Evolutionary conservation across 768 basidiomycete species (phyloP), one percentile per base, ranked within the genome.

Genomic region (Crassisporium funariophilum): DNA sequence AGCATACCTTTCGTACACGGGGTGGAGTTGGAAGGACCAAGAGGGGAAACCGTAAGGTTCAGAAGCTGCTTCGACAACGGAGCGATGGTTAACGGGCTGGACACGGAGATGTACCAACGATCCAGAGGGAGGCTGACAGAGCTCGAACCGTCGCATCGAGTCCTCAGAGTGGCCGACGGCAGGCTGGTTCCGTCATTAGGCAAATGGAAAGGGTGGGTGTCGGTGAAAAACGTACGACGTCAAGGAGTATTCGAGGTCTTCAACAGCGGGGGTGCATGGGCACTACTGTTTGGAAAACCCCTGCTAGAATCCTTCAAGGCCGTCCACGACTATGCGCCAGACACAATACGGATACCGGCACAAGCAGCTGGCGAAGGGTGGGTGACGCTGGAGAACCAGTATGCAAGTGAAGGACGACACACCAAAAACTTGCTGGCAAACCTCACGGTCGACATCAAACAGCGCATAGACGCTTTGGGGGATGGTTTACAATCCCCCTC

Each of bases 121-220:
- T 36, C 51, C 15, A 40, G 41, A 21, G 37, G 48, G 13, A 6
- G 47, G 15, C 8, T 65, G 4, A 34, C 56, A 9, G 7, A 9
- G 0, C 41, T 39, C 13, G 5, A 13, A 5, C 44, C 35, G 8
- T 68, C 67, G 2, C 2, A 11, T 0, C 45, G 46, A 33, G 19
- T 8, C 1, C 48, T 72, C 8, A 21, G 61, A 4, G 66, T 72
- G 68, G 70, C 66, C 8, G 60, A 65, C 47, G 63, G 68, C 0
- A 15, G n/a, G 7, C 12, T 59, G 0, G 53, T 62, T 2, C 23
- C 19, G 6, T 58, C 57, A 0, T 1, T 42, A 19, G 61, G 53
- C 9, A 4, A 22, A 3, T 66, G 62, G 60, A 31, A 35, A 17
- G 63, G 62, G 3, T 8, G n/a, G 0, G 40, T 67, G 0, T n/a